phyloP scores from a whole-genome alignment of 208 protist genomes.

The Leishmania lainsoni region DNA sequence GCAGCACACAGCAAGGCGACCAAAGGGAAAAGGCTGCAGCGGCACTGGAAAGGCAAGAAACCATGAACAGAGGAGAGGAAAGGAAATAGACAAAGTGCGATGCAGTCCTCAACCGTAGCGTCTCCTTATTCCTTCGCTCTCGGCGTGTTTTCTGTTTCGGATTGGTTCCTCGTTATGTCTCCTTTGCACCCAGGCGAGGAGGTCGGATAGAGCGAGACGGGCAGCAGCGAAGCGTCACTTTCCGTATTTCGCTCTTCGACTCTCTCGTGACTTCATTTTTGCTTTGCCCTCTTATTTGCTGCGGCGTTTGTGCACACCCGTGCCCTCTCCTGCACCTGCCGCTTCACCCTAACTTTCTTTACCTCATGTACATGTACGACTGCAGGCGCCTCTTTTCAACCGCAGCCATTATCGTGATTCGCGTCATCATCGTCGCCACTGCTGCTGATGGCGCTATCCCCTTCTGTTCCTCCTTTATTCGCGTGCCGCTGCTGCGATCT shows the following conservation, averaged over 20 bases:
- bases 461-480: too few relatives aligned
- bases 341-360: not conserved
- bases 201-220: not conserved
- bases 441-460: not conserved
- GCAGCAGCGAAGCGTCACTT: not conserved
- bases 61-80: not conserved
- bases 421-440: not conserved
- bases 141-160: not conserved
- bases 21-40: not conserved
- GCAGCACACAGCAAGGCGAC: not conserved
- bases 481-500: not conserved
- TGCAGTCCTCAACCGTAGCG: not conserved
- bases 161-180: not conserved
- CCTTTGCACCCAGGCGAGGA: not conserved
- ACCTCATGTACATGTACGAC: slow-evolving; percentile 1
- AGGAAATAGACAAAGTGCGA: not conserved
- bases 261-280: not conserved
- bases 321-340: not conserved
- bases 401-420: not conserved
- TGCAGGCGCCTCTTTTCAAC: not conserved
- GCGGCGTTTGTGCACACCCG: not conserved
- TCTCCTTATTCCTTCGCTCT: not conserved
- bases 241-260: not conserved
- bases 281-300: not conserved
- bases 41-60: not conserved